Percentiles rank a stretch among this genome's conserved stretches.
phyloP scores from a whole-genome alignment of 2,329 filamentous ascomycete species.

The Fonsecaea nubica region DNA sequence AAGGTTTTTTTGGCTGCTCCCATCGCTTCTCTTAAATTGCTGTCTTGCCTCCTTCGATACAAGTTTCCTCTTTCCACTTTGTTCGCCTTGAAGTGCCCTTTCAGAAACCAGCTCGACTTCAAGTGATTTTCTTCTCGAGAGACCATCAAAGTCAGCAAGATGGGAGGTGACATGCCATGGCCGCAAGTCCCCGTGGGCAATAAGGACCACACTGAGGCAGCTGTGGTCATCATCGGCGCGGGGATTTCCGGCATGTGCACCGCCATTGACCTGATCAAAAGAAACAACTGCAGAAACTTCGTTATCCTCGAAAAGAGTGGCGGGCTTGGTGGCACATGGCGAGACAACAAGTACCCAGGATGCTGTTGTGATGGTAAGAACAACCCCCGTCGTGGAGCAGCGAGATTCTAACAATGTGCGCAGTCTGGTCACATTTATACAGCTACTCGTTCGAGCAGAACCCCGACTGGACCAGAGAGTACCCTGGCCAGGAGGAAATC shows the following conservation, averaged over 20 bases:
- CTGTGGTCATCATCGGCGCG: slow-evolving; percentile 65
- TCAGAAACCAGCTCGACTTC: not conserved
- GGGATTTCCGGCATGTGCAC: slow-evolving; percentile 56
- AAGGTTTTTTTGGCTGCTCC: not conserved
- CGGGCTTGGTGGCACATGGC: slow-evolving; percentile 51
- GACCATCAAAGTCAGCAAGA: slow-evolving; percentile 3
- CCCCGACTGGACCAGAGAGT: slow-evolving; percentile 63
- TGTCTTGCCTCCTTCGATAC: not conserved
- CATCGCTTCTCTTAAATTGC: slow-evolving; percentile 6
- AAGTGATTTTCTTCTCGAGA: not conserved
- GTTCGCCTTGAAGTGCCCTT: not conserved
- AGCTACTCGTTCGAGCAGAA: slow-evolving; percentile 68
- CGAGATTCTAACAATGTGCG: slow-evolving; percentile 4
- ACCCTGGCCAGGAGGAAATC: slow-evolving; percentile 67
- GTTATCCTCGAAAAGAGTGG: slow-evolving; percentile 64
- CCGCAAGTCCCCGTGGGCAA: slow-evolving; percentile 38
- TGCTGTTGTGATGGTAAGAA: slow-evolving; percentile 57
- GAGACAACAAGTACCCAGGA: slow-evolving; percentile 50
- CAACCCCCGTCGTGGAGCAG: not conserved
- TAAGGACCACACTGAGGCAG: slow-evolving; percentile 53
- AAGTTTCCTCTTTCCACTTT: not conserved
- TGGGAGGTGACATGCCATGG: slow-evolving; percentile 38
- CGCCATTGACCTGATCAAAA: slow-evolving; percentile 60
- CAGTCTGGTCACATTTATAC: slow-evolving; percentile 62
- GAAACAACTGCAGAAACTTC: slow-evolving; percentile 57